Conservation (phyloP, 176 grass and related monocot species). For the Themeda triandra region DNA sequence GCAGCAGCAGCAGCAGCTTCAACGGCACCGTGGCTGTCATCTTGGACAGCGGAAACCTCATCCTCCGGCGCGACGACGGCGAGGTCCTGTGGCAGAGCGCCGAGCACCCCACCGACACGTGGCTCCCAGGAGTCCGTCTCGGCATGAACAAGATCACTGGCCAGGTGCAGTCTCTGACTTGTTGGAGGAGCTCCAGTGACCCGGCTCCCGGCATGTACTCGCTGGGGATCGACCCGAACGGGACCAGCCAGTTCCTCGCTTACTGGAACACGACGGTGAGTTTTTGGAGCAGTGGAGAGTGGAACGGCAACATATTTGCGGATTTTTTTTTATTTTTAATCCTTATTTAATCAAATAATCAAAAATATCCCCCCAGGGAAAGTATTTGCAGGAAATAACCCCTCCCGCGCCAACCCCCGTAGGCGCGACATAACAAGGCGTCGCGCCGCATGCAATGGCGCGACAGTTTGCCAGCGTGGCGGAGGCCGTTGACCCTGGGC, state of each 20-base stretch:
- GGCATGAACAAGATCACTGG: constrained; percentile 37
- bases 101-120: constrained; percentile 50
- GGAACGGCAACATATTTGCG: constrained; percentile 30
- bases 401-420: too few species aligned
- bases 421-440: too few species aligned
- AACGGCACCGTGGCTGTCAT: constrained; percentile 23
- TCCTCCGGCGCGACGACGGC: constrained; percentile 10
- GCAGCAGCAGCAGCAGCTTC: not conserved
- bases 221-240: constrained; percentile 29
- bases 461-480: too few species aligned
- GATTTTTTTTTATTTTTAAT: too few species aligned
- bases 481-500: too few species aligned
- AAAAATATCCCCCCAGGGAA: too few species aligned
- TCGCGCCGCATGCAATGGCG: too few species aligned
- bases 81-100: constrained; percentile 53
- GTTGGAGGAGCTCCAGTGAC: constrained; percentile 41
- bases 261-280: constrained; percentile 21
- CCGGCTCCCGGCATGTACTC: constrained; percentile 43
- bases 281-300: constrained; percentile 47
- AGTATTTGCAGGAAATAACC: too few species aligned
- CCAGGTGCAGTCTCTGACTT: constrained; percentile 3
- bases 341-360: too few species aligned
- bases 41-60: constrained; percentile 48
- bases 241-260: constrained; percentile 30
- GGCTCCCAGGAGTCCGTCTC: constrained; percentile 37